A percentile compares a stretch with the other conserved stretches of the same genome.
Evolutionary conservation across 2,329 filamentous ascomycete genomes (phyloP).

Genomic region (Sclerotinia spermophila): DNA sequence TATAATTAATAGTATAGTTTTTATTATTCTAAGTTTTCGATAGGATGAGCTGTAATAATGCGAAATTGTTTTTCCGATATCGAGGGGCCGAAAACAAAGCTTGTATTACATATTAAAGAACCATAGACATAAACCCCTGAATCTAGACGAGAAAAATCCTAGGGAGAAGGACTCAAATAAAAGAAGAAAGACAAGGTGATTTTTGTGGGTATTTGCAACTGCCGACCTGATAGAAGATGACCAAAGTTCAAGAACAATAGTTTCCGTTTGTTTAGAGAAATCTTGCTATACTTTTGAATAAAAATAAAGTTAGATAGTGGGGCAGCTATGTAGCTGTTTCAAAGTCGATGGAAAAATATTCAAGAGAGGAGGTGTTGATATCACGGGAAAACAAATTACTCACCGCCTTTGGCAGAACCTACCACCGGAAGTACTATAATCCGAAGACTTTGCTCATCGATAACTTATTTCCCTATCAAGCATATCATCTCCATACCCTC

Average conservation of each 20-base stretch:
- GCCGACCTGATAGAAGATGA: neutral
- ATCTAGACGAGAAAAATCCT: neutral
- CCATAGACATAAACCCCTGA: neutral
- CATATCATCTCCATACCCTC: neutral
- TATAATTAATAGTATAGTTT: too few relatives aligned
- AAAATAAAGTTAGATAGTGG: too few relatives aligned
- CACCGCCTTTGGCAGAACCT: neutral
- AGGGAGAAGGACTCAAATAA: neutral
- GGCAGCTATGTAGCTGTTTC: too few relatives aligned
- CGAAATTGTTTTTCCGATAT: too few relatives aligned
- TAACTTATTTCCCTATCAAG: neutral
- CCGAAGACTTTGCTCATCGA: neutral
- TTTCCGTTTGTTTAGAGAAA: accelerated
- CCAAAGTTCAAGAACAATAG: neutral
- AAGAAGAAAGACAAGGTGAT: neutral
- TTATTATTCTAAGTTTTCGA: too few relatives aligned
- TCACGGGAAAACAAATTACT: too few relatives aligned
- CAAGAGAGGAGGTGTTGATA: too few relatives aligned
- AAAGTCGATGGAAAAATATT: too few relatives aligned
- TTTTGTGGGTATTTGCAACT: neutral
- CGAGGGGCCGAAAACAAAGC: too few relatives aligned
- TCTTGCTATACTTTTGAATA: too few relatives aligned
- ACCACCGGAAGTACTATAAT: neutral
- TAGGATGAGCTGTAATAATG: too few relatives aligned
- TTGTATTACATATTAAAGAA: neutral